Evolutionary conservation across 1,284 basidiomycete species (phyloP), one percentile per base, ranked within the genome.

Genomic region (Cryptococcus sp.): DNA sequence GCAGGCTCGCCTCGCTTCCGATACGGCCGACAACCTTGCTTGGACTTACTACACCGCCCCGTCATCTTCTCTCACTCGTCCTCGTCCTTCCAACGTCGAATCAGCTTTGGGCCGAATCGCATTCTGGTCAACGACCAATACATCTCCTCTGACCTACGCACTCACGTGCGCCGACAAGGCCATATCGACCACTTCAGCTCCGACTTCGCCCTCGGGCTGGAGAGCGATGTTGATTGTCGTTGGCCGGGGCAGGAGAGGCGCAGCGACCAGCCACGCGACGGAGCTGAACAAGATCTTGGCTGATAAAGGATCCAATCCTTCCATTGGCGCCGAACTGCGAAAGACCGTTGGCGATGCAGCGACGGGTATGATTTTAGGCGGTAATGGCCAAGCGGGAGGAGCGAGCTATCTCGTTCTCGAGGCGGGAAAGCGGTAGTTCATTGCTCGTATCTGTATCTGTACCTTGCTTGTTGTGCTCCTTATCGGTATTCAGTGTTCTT

Each of bases 271-370:
- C 65, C 70, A 72, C 52, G 67, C 59, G 17, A 53, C 67, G 49
- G 91, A 93, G 79, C 71, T 91, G 52, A 85, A 84, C 60, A 79
- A 82, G 59, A 71, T 91, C 20, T 81, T 88, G 75, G 82, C 85
- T 22, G 83, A 85, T 68, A 73, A 80, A n/a, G 82, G 72, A n/a
- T 78, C 83, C 66, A 81, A 81, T 46, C 78, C 73, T 1, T 64
- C 66, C 43, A 72, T 85, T 25, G 83, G 83, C 7, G 84, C 83
- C 5, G 85, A 87, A 60, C 85, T 91, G 60, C 82, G 84, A 72
- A 89, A 89, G 82, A 90, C 90, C 5, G 81, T 92, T 47, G 91
- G 91, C 3, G 89, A 92, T 73, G 85, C 88, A n/a, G 88, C 85
- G 13, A 85, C 86, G 19, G 85, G 86, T 27, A 83, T 90, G 71